Conservation (phyloP, 164 flowering plant genomes). For the Sextonia rubra region DNA sequence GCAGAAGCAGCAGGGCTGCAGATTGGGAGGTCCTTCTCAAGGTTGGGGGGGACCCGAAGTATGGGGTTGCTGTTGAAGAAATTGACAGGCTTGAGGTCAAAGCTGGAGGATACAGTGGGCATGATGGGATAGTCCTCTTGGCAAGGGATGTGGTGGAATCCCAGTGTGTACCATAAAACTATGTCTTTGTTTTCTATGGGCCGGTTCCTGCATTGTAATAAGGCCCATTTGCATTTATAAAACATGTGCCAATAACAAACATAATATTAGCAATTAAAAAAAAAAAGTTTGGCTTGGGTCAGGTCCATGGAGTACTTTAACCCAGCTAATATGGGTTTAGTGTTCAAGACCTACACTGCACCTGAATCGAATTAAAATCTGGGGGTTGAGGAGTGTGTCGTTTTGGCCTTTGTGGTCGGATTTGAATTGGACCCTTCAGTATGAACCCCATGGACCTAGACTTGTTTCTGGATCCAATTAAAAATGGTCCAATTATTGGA, state of each 20-base stretch:
- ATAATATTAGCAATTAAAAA: no score
- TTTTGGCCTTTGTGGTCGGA: no score
- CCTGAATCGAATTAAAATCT: no score
- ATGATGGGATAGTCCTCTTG: slow-evolving; percentile 79
- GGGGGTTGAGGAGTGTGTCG: no score
- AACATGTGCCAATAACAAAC: not conserved
- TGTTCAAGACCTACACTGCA: no score
- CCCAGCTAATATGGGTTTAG: no score
- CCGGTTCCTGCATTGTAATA: slow-evolving; percentile 41
- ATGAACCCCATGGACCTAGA: no score
- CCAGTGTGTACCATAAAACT: slow-evolving; percentile 71
- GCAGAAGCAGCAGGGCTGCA: slow-evolving; percentile 40
- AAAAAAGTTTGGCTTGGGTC: no score
- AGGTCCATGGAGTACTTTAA: no score
- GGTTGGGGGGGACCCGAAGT: slow-evolving; percentile 35
- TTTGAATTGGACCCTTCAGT: no score
- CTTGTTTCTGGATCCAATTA: no score
- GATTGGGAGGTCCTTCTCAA: slow-evolving; percentile 54
- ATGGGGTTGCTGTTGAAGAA: slow-evolving; percentile 74
- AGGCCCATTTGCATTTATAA: not conserved
- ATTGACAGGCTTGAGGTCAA: slow-evolving; percentile 65
- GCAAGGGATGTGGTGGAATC: slow-evolving; percentile 72
- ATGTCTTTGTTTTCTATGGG: slow-evolving; percentile 62
- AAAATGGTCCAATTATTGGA: not conserved
- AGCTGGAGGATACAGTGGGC: slow-evolving; percentile 69